Percentiles rank a stretch among this genome's conserved stretches.
These are phyloP conservation scores for Kluyveromyces nonfermentans DNA, from an alignment of 805 yeast genomes.

Conservation along the genomic window DNA sequence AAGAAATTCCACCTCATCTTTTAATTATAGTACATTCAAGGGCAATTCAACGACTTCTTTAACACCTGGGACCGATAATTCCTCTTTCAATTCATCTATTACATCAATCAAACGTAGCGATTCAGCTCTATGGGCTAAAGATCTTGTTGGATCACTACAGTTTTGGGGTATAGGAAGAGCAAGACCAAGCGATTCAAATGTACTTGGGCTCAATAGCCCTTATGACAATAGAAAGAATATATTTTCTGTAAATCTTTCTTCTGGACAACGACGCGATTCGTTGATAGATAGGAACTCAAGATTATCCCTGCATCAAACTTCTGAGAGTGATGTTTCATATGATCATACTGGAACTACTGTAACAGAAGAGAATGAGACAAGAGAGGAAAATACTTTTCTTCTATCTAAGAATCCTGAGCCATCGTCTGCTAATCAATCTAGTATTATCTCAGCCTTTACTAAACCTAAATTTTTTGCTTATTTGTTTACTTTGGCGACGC, in stretches of 20 bases:
- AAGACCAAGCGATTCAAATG: slow-evolving; percentile 1
- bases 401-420: neutral
- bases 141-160: slow-evolving; percentile 18
- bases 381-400: neutral
- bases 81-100: neutral
- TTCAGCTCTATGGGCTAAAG: slow-evolving; percentile 18
- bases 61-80: neutral
- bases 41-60: neutral
- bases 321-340: neutral
- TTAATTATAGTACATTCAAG: neutral
- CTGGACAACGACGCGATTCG: neutral
- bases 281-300: neutral
- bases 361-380: neutral
- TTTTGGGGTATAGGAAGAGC: slow-evolving; percentile 23
- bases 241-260: neutral
- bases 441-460: slow-evolving; percentile 16
- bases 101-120: slow-evolving; percentile 10
- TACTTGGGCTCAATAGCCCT: neutral
- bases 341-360: neutral
- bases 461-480: slow-evolving; percentile 39
- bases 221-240: neutral
- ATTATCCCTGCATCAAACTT: neutral
- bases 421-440: slow-evolving; percentile 5
- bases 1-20: neutral
- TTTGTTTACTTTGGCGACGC: slow-evolving; percentile 44